These are phyloP conservation scores for Pseudocercospora vitis DNA, from an alignment of 2,329 filamentous ascomycete genomes.

Conservation along the genomic window DNA sequence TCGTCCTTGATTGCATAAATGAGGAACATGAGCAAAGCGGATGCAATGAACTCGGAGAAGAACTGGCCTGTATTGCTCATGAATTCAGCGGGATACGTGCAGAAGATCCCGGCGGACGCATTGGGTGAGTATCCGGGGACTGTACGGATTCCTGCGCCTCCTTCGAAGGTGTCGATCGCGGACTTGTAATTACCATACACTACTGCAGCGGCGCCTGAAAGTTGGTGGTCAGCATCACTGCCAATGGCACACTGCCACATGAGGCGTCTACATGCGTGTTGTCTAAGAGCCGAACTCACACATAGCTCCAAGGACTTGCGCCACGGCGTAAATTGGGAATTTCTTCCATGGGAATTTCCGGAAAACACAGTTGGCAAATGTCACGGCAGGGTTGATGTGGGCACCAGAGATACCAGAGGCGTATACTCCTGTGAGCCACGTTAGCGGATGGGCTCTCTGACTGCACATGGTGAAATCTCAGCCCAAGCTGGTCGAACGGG, in stretches of 20 bases:
- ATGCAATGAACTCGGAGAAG: constrained; percentile 70
- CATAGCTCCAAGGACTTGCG: constrained; percentile 62
- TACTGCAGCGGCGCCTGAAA: constrained; percentile 44
- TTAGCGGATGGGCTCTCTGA: neutral
- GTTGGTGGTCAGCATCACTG: neutral
- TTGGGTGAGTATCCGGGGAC: constrained; percentile 55
- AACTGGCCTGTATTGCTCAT: constrained; percentile 67
- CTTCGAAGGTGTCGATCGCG: constrained; percentile 43
- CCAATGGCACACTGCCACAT: constrained; percentile 3
- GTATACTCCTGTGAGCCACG: constrained; percentile 30
- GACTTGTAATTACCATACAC: constrained; percentile 47
- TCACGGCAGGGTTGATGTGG: constrained; percentile 57
- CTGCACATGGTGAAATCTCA: neutral
- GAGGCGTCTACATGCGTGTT: constrained; percentile 27
- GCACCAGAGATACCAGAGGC: constrained; percentile 37
- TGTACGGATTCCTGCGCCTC: constrained; percentile 59
- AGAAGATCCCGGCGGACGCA: constrained; percentile 69
- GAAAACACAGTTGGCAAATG: constrained; percentile 67
- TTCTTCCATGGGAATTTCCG: constrained; percentile 58
- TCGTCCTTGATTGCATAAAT: constrained; percentile 68
- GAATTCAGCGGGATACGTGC: constrained; percentile 68
- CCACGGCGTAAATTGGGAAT: constrained; percentile 65
- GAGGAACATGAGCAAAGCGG: constrained; percentile 66
- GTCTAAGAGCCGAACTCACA: constrained; percentile 48
- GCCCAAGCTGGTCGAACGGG: neutral